Evolutionary conservation across 2,329 filamentous ascomycete species (phyloP).

Genomic region (Pseudocercospora pini-densiflorae): DNA sequence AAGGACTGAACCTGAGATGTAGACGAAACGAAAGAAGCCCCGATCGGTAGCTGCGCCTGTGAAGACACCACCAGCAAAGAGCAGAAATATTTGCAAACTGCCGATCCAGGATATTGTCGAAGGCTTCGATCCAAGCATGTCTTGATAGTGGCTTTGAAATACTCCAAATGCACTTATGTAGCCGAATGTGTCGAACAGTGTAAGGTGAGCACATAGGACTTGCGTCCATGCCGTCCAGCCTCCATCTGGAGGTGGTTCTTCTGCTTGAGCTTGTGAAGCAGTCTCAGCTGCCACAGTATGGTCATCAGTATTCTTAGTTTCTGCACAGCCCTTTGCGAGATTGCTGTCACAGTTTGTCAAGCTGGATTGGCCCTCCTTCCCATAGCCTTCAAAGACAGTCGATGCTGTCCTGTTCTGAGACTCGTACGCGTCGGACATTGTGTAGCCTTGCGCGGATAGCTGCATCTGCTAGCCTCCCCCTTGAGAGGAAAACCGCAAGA

Average conservation of each 20-base stretch:
- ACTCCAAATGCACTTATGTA: neutral
- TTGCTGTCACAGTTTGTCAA: neutral
- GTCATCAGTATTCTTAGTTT: neutral
- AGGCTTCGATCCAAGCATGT: conserved; percentile 3
- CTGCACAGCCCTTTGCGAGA: neutral
- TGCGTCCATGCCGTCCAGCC: conserved; percentile 51
- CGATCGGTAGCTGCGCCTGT: conserved; percentile 47
- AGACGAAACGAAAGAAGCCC: conserved; percentile 44
- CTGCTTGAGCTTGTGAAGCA: neutral
- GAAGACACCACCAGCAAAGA: conserved; percentile 50
- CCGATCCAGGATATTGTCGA: conserved; percentile 59
- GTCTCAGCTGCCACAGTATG: neutral
- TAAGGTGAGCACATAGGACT: conserved; percentile 47
- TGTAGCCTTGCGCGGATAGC: neutral
- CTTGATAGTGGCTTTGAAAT: neutral
- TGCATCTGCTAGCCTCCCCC: neutral
- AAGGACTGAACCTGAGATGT: conserved; percentile 43
- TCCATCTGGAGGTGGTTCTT: conserved; percentile 42
- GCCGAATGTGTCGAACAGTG: neutral
- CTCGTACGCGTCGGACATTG: neutral
- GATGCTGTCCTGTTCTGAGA: neutral
- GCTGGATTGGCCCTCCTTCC: neutral
- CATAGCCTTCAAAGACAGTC: neutral
- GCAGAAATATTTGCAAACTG: conserved; percentile 51
- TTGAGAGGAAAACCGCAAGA: no score